Evolutionary conservation across 1,139 yeast genomes (phyloP).

Genomic region (Geotrichum fermentans): DNA sequence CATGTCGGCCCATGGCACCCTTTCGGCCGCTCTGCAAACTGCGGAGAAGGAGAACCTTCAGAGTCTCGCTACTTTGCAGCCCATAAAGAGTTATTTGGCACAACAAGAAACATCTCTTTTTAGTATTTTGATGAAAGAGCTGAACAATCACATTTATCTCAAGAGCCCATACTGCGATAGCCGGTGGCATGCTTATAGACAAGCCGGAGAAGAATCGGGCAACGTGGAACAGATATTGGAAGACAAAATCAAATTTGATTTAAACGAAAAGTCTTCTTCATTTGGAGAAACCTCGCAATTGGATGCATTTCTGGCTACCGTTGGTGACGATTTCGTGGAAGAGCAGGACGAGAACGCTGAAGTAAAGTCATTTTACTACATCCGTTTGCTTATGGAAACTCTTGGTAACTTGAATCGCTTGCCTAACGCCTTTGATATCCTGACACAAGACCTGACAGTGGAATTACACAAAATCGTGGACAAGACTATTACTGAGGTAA

Average conservation of each 20-base stretch:
- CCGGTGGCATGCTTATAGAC: conserved; percentile 35
- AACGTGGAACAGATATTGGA: conserved; percentile 32
- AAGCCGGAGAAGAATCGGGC: conserved; percentile 28
- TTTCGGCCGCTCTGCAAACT: conserved; percentile 51
- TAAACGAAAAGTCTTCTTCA: conserved; percentile 29
- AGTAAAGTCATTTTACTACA: conserved; percentile 52
- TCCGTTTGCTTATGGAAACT: conserved; percentile 53
- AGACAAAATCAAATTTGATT: conserved; percentile 32
- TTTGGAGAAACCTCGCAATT: conserved; percentile 34
- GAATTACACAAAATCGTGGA: conserved; percentile 54
- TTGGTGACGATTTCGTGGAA: conserved; percentile 28
- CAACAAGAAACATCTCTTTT: conserved; percentile 59
- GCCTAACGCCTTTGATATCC: conserved; percentile 53
- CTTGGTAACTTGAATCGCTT: conserved; percentile 60
- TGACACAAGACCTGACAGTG: conserved; percentile 46
- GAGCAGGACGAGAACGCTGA: conserved; percentile 35
- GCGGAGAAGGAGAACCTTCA: conserved; percentile 61
- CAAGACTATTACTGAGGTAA: conserved; percentile 61
- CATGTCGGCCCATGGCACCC: conserved; percentile 59
- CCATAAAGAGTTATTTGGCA: conserved; percentile 55
- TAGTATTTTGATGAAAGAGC: conserved; percentile 70
- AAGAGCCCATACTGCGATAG: conserved; percentile 43
- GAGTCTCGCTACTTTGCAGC: conserved; percentile 56
- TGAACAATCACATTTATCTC: conserved; percentile 66
- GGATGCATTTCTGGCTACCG: conserved; percentile 42